Evolutionary conservation across 108 stramenopile genomes (phyloP), one percentile per base, ranked within the genome.

Genomic region (Skeletonema tropicum): DNA sequence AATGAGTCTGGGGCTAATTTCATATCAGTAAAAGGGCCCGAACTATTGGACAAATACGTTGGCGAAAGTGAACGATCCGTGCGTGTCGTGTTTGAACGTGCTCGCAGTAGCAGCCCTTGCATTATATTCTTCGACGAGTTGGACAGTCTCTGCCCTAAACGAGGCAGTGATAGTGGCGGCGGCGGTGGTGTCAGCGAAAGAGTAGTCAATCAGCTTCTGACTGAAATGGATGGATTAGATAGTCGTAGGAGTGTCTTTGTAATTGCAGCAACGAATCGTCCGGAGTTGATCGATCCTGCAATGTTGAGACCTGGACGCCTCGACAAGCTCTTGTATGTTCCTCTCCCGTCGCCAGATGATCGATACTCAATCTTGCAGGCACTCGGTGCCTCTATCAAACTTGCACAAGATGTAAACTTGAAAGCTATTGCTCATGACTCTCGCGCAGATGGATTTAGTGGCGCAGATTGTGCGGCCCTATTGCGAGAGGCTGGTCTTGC

Each of bases 101-200:
- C 97, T 1, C 75, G 95, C 2, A 83, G 87, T 73, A 92, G 89
- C 32, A 87, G 92, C 73, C 99, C 99, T 15, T 98, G 98, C 73
- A 92, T 99, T 11, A 92, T 99, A 30, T 99, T 99, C 74, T 99
- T 99, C 71, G 99, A 99, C 76, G 99, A 99, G 82, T 84, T 99
- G 55, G 98, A 99, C 68, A 94, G 96, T 23, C 83, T 99, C 11
- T 97, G 97, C 82, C 93, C 88, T n/a, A 91, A 80, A 82, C 87
- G 88, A 36, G 98, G 98, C 8, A 91, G 92, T 52, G 97, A 97
- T 67, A 79, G 82, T 41, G 96, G 95, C 6, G 94, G 95, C 6
- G 94, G 94, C n/a, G 88, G 96, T 5, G 99, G 99, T 60, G 94
- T 94, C 17, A 84, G 92, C 68, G 95, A 96, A 75, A 88, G 98